A percentile compares a stretch with the other conserved stretches of the same genome.
These are phyloP conservation scores for Condylostoma magnum DNA, from an alignment of 169 alveolate species.

Conservation along the genomic window DNA sequence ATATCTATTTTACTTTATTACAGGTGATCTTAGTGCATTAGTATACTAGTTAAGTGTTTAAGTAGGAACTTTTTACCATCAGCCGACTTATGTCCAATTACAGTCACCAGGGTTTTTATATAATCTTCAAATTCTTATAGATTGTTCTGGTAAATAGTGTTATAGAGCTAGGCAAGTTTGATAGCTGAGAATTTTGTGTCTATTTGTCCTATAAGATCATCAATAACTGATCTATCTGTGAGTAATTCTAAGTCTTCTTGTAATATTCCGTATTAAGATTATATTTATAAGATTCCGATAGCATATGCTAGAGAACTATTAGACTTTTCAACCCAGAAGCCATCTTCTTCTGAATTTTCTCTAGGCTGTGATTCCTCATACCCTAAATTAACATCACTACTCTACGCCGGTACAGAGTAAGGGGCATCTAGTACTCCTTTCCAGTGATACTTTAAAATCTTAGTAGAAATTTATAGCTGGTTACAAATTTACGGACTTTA, in stretches of 20 bases:
- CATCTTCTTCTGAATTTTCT: not conserved
- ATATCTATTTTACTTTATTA: too few species aligned
- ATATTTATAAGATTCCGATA: not conserved
- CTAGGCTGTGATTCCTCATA: not conserved
- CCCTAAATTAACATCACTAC: not conserved
- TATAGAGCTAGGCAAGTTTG: conserved; percentile 6
- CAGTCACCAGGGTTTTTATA: not conserved
- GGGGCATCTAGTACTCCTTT: not conserved
- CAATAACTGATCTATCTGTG: not conserved
- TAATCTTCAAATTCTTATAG: not conserved
- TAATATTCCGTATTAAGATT: not conserved
- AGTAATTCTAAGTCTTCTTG: not conserved
- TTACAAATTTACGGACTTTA: not conserved
- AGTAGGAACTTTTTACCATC: too few species aligned
- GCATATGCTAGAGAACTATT: not conserved
- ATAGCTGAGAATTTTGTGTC: not conserved
- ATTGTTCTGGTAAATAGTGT: not conserved
- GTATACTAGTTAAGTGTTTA: too few species aligned
- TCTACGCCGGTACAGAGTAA: not conserved
- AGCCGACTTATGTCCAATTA: too few species aligned
- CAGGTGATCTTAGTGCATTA: too few species aligned
- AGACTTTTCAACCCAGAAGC: not conserved
- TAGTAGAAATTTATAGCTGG: not conserved
- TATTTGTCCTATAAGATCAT: not conserved
- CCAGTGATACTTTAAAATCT: not conserved